A percentile compares a stretch with the other conserved stretches of the same genome.
Conservation (phyloP, 1,139 yeast species). For the Hemisphaericaspora lyxosophila region DNA sequence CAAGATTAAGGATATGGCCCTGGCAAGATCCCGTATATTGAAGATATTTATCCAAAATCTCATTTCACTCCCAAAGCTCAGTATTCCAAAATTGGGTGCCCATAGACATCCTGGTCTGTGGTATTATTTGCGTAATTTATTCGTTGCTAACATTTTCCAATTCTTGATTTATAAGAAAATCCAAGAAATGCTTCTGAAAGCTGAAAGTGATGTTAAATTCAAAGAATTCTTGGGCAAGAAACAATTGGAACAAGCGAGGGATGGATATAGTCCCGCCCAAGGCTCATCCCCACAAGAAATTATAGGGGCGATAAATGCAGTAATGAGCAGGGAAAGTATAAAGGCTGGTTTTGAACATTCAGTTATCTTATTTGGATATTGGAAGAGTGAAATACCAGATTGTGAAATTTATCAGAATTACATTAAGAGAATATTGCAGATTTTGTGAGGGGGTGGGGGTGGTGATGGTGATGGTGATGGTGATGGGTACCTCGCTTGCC, state of each 20-base stretch:
- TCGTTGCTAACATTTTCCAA: slow-evolving; percentile 40
- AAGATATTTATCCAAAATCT: slow-evolving; percentile 28
- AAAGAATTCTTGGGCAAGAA: slow-evolving; percentile 8
- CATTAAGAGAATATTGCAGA: slow-evolving; percentile 23
- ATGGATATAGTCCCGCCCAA: slow-evolving; percentile 3
- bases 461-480: not conserved
- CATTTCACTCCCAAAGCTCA: slow-evolving; percentile 32
- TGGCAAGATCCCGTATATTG: slow-evolving; percentile 24
- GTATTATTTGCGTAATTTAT: slow-evolving; percentile 41
- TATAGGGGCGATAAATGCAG: slow-evolving; percentile 18
- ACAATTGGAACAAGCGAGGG: not conserved
- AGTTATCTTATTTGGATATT: slow-evolving; percentile 33
- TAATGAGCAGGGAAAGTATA: slow-evolving; percentile 27
- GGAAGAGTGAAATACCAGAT: slow-evolving; percentile 40
- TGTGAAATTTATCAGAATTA: slow-evolving; percentile 31
- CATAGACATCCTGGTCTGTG: slow-evolving; percentile 47
- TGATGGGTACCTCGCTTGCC: too few relatives aligned
- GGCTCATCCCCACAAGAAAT: slow-evolving; percentile 12
- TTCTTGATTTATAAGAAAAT: slow-evolving; percentile 37
- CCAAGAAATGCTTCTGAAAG: slow-evolving; percentile 20
- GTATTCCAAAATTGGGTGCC: slow-evolving; percentile 37
- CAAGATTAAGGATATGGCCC: slow-evolving; percentile 16
- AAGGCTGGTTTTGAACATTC: slow-evolving; percentile 32
- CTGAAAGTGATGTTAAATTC: slow-evolving; percentile 11
- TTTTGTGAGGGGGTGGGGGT: slow-evolving; percentile 1